Conservation (phyloP, 73 alveolate genomes). For the Tetrahymena borealis region DNA sequence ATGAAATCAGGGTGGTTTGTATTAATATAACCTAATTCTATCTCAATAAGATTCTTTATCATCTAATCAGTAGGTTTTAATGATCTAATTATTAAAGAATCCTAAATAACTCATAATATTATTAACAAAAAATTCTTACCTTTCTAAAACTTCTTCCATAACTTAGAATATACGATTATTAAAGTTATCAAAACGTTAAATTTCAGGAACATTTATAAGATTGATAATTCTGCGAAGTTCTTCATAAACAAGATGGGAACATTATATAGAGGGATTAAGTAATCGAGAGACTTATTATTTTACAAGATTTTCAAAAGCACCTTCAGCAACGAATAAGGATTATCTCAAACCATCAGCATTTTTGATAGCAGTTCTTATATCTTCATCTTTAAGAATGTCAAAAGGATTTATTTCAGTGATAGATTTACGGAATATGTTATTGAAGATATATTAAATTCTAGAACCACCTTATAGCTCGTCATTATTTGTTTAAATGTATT, state of each 20-base stretch:
- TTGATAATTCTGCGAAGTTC: conserved; percentile 62
- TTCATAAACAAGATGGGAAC: conserved; percentile 65
- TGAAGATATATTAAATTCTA: conserved; percentile 58
- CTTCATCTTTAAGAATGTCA: conserved; percentile 56
- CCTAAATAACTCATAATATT: background rate
- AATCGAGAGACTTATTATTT: conserved; percentile 74
- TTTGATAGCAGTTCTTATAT: conserved; percentile 69
- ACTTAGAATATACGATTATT: conserved; percentile 51
- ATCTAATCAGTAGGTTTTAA: conserved; percentile 58
- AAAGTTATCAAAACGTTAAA: conserved; percentile 51
- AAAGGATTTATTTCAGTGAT: conserved; percentile 63
- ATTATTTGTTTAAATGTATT: conserved; percentile 45
- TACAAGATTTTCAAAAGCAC: conserved; percentile 84
- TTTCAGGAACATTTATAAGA: conserved; percentile 56
- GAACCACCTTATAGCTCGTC: conserved; percentile 71
- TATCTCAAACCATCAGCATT: conserved; percentile 78
- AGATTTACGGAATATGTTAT: conserved; percentile 45
- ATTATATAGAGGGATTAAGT: conserved; percentile 69
- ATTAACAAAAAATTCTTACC: background rate
- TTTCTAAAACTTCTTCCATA: conserved; percentile 25
- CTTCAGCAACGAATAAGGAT: conserved; percentile 83
- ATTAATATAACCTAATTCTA: conserved; percentile 74
- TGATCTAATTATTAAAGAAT: conserved; percentile 45
- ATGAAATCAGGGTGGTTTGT: conserved; percentile 81
- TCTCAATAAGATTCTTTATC: conserved; percentile 56